phyloP scores from a whole-genome alignment of 768 basidiomycete genomes.

The Tylopilus plumbeoviolaceoides region DNA sequence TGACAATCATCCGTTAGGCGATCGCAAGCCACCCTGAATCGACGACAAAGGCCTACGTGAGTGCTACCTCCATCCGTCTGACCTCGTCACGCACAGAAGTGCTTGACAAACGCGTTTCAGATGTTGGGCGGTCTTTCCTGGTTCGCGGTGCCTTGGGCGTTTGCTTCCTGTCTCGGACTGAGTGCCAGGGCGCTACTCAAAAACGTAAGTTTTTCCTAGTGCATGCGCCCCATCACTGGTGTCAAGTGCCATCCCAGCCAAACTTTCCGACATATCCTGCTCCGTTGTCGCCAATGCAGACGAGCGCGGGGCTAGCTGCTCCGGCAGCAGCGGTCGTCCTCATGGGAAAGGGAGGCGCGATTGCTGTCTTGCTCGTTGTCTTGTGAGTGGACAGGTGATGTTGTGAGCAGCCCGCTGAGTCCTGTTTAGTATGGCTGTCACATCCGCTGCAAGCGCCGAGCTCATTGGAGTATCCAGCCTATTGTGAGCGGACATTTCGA shows the following conservation, averaged over 20 bases:
- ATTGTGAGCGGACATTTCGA: constrained; percentile 31
- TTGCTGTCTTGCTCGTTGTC: constrained; percentile 39
- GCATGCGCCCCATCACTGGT: background rate
- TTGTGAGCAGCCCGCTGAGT: background rate
- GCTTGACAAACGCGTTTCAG: constrained; percentile 17
- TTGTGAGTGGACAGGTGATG: constrained; percentile 24
- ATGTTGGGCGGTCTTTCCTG: constrained; percentile 52
- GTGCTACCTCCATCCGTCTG: too few relatives aligned
- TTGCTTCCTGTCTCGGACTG: constrained; percentile 46
- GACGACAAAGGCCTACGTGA: background rate
- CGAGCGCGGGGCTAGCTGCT: constrained; percentile 42
- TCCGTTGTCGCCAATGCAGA: constrained; percentile 30
- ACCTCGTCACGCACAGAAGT: background rate
- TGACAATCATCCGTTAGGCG: background rate
- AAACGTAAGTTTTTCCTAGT: constrained; percentile 19
- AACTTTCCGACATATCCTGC: constrained; percentile 52
- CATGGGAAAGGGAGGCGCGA: constrained; percentile 43
- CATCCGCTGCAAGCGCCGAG: constrained; percentile 43
- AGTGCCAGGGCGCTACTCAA: constrained; percentile 35
- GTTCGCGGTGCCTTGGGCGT: constrained; percentile 15
- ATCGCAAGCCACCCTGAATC: background rate
- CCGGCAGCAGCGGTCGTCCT: constrained; percentile 45
- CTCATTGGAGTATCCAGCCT: constrained; percentile 42
- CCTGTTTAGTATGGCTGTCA: constrained; percentile 40
- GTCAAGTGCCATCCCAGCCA: constrained; percentile 30